Base-by-base conservation (phyloP, 2,329 filamentous ascomycete genomes). In the Raffaelea albimanens region DNA sequence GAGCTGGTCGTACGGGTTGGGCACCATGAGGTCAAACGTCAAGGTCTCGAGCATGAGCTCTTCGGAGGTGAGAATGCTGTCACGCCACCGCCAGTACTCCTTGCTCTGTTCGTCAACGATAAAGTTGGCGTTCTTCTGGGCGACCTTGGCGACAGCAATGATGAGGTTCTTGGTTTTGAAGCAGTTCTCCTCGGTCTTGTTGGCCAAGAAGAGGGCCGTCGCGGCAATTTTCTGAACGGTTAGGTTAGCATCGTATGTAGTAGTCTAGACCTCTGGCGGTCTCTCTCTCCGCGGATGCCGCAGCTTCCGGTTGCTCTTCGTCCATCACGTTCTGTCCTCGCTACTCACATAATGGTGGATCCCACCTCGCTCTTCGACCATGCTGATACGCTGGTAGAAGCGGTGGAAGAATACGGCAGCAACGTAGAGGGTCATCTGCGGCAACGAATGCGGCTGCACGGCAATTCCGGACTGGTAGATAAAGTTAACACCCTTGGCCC, bases 11-110 rank as follows among this genome's bases (percentile, higher is more conserved):
- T 97, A 93, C 0, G 93, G 91, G 51, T 89, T 87, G 55, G 94
- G 86, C 23, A 96, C 74, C 64, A 90, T 87, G 41, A 98, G 73
- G 62, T 98, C 93, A 63, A 98, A 98, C 51, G 90, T 97, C 18
- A 98, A 73, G 41, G 82, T 81, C 63, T 97, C 93, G 16, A 98
- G 76, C 69, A 98, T 85, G 40, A 91, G 72, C 62, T 97, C 93
- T 67, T 98, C 93, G 60, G 94, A 88, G 55, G 85, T 83, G 14
- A 97, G 71, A 49, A 98, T 95, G 50, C 85, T 93, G 61, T 98
- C 93, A 52, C 89, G 80, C 93, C 93, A 98, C 59, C 86, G 81
- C 93, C 93, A 98, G 63, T 93, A 98, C 61, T 98, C 93, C 61
- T 96, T 97, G 56, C 86, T 94, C 64, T 97, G 90, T 66, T 97